Conservation (phyloP, 441 rosid genomes). For the Capsella rubella region DNA sequence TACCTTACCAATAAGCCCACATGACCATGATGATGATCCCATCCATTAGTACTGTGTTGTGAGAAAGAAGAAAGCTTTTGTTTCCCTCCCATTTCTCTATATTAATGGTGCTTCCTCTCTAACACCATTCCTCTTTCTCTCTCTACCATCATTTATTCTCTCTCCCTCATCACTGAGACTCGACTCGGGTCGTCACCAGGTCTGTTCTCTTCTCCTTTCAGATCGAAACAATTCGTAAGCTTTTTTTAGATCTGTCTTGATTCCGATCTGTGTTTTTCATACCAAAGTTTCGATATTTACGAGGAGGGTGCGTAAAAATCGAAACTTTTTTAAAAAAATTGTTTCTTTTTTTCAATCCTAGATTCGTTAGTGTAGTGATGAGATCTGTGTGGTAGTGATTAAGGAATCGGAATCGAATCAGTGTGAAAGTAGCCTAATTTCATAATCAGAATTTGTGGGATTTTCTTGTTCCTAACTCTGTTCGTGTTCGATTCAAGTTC, state of each 20-base stretch:
- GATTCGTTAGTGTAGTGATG: slow-evolving; percentile 24
- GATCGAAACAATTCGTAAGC: slow-evolving; percentile 22
- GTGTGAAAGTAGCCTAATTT: slow-evolving; percentile 1
- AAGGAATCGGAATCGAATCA: slow-evolving; percentile 23
- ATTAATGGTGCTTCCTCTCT: slow-evolving; percentile 32
- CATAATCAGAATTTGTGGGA: too few relatives aligned
- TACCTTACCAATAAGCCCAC: slow-evolving; percentile 32
- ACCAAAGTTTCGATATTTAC: slow-evolving; percentile 42
- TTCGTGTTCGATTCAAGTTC: slow-evolving; percentile 5
- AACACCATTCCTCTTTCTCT: neutral
- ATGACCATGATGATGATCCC: slow-evolving; percentile 13
- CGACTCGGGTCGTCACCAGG: slow-evolving; percentile 31
- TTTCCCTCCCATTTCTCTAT: slow-evolving; percentile 35
- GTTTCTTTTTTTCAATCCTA: neutral
- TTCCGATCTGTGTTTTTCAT: slow-evolving; percentile 15
- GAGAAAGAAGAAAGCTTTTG: neutral
- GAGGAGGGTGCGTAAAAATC: slow-evolving; percentile 28
- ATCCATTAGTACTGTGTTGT: neutral
- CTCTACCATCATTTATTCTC: slow-evolving; percentile 6
- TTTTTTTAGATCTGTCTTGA: slow-evolving; percentile 26
- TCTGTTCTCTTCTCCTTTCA: neutral
- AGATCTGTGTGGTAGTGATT: slow-evolving; percentile 31
- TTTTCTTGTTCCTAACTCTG: neutral
- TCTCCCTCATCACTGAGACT: slow-evolving; percentile 8
- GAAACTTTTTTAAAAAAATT: neutral